Evolutionary conservation across 1,284 basidiomycete species (phyloP), one percentile per base, ranked within the genome.

Genomic region (Grifola frondosa): DNA sequence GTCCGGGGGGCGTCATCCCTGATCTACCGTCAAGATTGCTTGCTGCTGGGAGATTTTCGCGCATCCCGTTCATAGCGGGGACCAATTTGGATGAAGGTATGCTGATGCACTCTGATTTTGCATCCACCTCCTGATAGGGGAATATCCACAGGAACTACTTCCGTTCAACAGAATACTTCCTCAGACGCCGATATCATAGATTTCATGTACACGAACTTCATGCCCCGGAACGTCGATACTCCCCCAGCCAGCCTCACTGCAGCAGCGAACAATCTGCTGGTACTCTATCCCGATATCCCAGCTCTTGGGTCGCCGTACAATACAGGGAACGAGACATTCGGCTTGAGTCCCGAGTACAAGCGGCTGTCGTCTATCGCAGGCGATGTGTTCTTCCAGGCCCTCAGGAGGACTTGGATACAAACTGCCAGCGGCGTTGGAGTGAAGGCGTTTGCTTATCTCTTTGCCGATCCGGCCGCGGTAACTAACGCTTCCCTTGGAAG

Each of bases 241-340:
- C 15, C 40, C 4, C 16, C 38, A 20, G 45, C 64, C 0, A 63
- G 62, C 35, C 67, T 56, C 44, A 60, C 71, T 0, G 66, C 70
- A 5, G 59, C 66, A 6, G 26, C 19, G 0, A 53, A 67, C 11
- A 50, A 48, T 12, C 44, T 79, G 10, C 42, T 77, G 1, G 44
- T 67, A n/a, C 57, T 77, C 3, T 79, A 79, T 48, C 75, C 77
- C 0, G 67, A 77, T 42, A 60, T 65, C 33, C 75, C 77, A 6
- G 59, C 71, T 6, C 54, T 72, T 2, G 76, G 77, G 0, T 75
- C 73, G 0, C 78, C 77, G 0, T 78, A 68, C 51, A 67, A 67
- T 28, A 76, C 75, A 0, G 75, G 77, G 1, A 72, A 73, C 42
- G 60, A 74, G 20, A 76, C 74, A 0, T 78, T 78, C 47, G 75